Percentiles rank a stretch among this genome's conserved stretches.
phyloP scores from a whole-genome alignment of 805 yeast genomes.

The Zygoascus biomembranicola region DNA sequence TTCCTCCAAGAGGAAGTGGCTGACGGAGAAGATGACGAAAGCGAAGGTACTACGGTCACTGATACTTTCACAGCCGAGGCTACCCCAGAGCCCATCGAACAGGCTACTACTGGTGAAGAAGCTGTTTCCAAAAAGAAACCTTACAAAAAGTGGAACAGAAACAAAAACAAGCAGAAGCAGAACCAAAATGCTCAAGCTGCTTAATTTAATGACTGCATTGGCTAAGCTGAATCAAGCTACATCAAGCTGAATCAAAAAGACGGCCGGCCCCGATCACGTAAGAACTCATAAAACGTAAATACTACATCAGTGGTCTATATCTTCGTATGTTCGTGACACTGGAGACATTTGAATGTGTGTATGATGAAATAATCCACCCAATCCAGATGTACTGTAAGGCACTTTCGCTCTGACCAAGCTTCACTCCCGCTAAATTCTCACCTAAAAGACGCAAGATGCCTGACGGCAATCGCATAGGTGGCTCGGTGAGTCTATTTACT shows the following conservation, averaged over 20 bases:
- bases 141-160: background rate
- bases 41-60: background rate
- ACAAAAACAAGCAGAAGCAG: background rate
- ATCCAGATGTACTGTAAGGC: slow-evolving; percentile 16
- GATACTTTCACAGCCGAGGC: background rate
- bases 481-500: too few relatives aligned
- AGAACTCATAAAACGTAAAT: background rate
- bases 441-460: too few relatives aligned
- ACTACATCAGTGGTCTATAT: background rate
- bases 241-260: background rate
- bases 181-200: background rate
- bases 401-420: slow-evolving; percentile 1
- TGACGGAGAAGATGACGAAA: slow-evolving; percentile 5
- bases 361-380: background rate
- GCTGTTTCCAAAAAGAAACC: background rate
- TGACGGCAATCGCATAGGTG: too few relatives aligned
- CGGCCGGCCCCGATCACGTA: background rate
- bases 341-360: slow-evolving; percentile 13
- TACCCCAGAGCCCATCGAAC: background rate
- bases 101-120: background rate
- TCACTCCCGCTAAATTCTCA: too few relatives aligned
- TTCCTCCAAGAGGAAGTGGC: slow-evolving; percentile 16
- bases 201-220: background rate
- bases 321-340: slow-evolving; percentile 11
- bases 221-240: background rate